Conservation (phyloP, 345 rosid species). For the Pugionium cornutum region DNA sequence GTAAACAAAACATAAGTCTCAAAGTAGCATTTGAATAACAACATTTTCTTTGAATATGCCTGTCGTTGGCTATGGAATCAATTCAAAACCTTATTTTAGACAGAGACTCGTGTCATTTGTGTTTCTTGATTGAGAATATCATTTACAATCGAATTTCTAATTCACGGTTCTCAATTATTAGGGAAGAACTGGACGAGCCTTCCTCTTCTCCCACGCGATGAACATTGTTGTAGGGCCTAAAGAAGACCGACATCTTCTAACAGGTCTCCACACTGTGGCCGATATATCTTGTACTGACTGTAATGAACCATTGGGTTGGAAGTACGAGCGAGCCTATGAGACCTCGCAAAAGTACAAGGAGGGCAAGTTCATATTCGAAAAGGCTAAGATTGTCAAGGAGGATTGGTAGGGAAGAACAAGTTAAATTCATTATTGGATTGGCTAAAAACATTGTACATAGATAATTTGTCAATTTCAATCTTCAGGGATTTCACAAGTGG, state of each 20-base stretch:
- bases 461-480: neutral
- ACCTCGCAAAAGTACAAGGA: conserved; percentile 78
- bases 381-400: conserved; percentile 70
- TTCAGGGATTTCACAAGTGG: too few species aligned
- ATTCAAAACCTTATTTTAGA: conserved; percentile 17
- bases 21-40: too few species aligned
- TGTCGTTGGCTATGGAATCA: too few species aligned
- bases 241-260: conserved; percentile 72
- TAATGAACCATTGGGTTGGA: conserved; percentile 78
- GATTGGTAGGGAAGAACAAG: conserved; percentile 53
- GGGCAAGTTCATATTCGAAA: conserved; percentile 87
- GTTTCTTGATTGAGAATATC: conserved; percentile 15
- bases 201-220: conserved; percentile 86
- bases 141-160: neutral
- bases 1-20: neutral
- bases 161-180: conserved; percentile 17
- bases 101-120: neutral
- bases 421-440: conserved; percentile 36
- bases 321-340: conserved; percentile 77
- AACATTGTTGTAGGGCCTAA: conserved; percentile 63
- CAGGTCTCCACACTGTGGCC: conserved; percentile 88
- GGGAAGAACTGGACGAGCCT: conserved; percentile 90
- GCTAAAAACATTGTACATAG: conserved; percentile 29
- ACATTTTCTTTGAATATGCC: too few species aligned
- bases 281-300: conserved; percentile 74